A percentile compares a stretch with the other conserved stretches of the same genome.
Evolutionary conservation across 1,284 basidiomycete genomes (phyloP).

Genomic region (Trametes polyzona): DNA sequence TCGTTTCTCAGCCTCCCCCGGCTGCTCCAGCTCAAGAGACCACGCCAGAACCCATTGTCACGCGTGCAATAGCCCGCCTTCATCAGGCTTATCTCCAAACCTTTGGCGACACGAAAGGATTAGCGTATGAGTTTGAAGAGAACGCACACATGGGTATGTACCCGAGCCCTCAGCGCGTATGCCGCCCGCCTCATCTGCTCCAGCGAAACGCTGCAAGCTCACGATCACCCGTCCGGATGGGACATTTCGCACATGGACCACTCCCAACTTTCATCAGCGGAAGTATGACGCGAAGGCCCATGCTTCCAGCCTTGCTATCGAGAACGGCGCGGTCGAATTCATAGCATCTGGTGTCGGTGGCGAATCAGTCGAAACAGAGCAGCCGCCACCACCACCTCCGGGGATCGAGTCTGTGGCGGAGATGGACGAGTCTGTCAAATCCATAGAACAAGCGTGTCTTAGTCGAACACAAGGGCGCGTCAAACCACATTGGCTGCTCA

Average conservation of each 20-base stretch:
- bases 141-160: conserved; percentile 40
- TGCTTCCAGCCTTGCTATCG: conserved; percentile 55
- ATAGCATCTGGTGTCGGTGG: conserved; percentile 43
- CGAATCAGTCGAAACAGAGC: not conserved
- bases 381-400: conserved; percentile 5
- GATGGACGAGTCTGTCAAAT: conserved; percentile 34
- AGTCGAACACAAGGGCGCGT: conserved; percentile 55
- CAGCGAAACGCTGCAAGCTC: conserved; percentile 61
- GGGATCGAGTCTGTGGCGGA: conserved; percentile 17
- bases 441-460: conserved; percentile 54
- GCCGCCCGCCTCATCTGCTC: not conserved
- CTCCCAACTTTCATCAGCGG: conserved; percentile 44
- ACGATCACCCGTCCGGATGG: conserved; percentile 60
- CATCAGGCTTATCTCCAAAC: conserved; percentile 48
- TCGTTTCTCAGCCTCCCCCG: not conserved
- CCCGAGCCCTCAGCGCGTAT: not conserved
- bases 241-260: conserved; percentile 51
- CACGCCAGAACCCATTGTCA: not conserved
- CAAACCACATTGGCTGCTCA: conserved; percentile 53
- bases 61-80: conserved; percentile 31
- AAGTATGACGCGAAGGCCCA: conserved; percentile 51
- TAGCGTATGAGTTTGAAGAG: conserved; percentile 52
- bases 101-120: conserved; percentile 42
- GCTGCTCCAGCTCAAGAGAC: not conserved
- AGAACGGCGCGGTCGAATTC: conserved; percentile 62